Percentiles rank a stretch among this genome's conserved stretches.
Conservation (phyloP, 768 basidiomycete genomes). For the Tubosaeta brunneosetosa region DNA sequence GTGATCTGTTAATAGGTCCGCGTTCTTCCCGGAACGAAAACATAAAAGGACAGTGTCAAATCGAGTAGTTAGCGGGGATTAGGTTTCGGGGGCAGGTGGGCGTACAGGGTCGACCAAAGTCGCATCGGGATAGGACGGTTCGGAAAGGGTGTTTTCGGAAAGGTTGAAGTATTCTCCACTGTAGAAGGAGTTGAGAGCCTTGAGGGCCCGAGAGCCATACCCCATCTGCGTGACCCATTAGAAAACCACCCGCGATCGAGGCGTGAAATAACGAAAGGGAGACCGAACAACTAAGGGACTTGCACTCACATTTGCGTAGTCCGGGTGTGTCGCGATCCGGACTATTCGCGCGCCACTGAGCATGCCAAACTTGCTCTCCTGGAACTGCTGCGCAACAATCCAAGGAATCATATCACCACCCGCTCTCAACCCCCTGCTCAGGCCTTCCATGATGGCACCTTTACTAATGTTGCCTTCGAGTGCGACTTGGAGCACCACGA, state of each 20-base stretch:
- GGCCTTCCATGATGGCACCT: slow-evolving; percentile 77
- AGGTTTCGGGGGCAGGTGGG: not conserved
- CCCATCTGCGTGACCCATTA: slow-evolving; percentile 66
- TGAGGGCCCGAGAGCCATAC: slow-evolving; percentile 85
- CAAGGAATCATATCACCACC: slow-evolving; percentile 98
- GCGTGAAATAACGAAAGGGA: not conserved
- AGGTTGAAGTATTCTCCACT: slow-evolving; percentile 88
- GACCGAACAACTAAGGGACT: not conserved
- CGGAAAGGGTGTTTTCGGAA: slow-evolving; percentile 52
- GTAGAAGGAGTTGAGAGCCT: slow-evolving; percentile 86
- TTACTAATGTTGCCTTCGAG: slow-evolving; percentile 91
- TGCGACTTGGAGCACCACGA: slow-evolving; percentile 94
- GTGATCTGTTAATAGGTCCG: slow-evolving; percentile 70
- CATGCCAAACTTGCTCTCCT: slow-evolving; percentile 89
- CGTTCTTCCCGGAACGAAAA: slow-evolving; percentile 30
- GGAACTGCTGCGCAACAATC: slow-evolving; percentile 92
- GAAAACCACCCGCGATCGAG: not conserved
- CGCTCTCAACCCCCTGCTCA: slow-evolving; percentile 77
- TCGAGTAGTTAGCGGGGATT: not conserved
- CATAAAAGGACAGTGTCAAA: not conserved
- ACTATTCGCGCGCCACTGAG: slow-evolving; percentile 90
- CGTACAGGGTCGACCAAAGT: slow-evolving; percentile 45
- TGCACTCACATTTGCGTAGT: slow-evolving; percentile 76
- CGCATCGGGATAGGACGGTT: slow-evolving; percentile 58
- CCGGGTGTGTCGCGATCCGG: slow-evolving; percentile 91